Base-by-base conservation (phyloP, 208 protist species). In the Leishmania amazonensis region DNA sequence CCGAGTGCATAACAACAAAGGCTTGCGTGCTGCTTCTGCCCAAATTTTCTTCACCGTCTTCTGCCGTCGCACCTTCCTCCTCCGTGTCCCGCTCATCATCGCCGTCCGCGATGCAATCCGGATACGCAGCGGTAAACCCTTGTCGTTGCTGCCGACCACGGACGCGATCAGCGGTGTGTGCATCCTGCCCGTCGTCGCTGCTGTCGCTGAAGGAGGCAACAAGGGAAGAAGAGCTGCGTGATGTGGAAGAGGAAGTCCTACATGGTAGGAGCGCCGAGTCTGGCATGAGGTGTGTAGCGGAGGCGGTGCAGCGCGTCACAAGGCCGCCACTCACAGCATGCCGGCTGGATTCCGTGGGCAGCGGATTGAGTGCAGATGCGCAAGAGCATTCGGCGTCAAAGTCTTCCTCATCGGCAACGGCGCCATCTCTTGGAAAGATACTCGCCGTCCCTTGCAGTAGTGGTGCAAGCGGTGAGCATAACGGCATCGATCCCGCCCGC, bases 1-100 rank as follows among this genome's bases (percentile, higher is more conserved):
- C 75, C 0, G 88, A 87, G 77, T 94, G 78, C 89, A 95, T 86
- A 40, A 95, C 79, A 53, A 93, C 28, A 7, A 35, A 47, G n/a
- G 15, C 65, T 15, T 42, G 65, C 75, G 82, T 86, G 91, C 6
- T 13, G 79, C 28, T 62, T 53, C 70, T 9, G 8, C 67, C 19
- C 0, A 42, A 17, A 24, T 57, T 4, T 6, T 6, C 70, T 6
- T 58, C 47, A 3, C 3, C n/a, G 31, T 76, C 73, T 45, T 78
- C 77, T 45, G 42, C 67, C 3, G 84, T 71, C 1, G 80, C 85
- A 5, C 86, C 81, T 17, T 85, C 88, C 1, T 86, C 82, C 51
- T 87, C 89, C 2, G 81, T 79, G 24, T 78, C 24, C 38, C 9
- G 24, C 68, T 42, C 40, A 73, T n/a, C 24, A 51, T 73, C 19